Base-by-base conservation (phyloP, 1,139 yeast species). In the Candida glucosophila region DNA sequence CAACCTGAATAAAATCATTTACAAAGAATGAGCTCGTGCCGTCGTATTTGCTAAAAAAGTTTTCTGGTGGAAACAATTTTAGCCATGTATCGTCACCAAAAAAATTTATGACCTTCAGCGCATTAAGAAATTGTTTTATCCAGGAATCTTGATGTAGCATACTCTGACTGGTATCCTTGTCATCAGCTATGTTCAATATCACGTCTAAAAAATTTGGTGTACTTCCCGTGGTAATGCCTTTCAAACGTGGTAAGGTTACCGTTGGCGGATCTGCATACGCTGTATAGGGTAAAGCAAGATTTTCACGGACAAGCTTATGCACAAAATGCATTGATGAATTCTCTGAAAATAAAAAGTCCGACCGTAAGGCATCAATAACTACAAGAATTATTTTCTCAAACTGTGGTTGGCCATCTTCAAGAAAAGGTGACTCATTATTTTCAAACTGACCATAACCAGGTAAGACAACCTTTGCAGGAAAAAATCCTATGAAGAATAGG, bases 11-110 rank as follows among this genome's bases (percentile, higher is more conserved):
- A 47, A 81, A 90, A 44, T 92, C 97, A 33, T 92, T 77, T 1
- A 92, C 98, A 47, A 82, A 90, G 46, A 90, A 92, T 25, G 96
- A 83, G 25, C 82, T 77, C 0, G 98, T 90, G 2, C 98, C 98
- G 25, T 90, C 98, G 13, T 50, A 55, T 29, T 67, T 61, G 15
- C 62, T 60, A 44, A 90, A 88, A 37, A 65, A 64, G 12, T 44
- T 44, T 4, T 54, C 58, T 0, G 90, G 90, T 1, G 66, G 66
- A 40, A 86, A 92, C 24, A 90, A 62, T 45, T 86, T 88, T 37
- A 88, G 55, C 99, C 98, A 92, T 1, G 98, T 90, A 47, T 90
- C 98, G 50, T 90, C 98, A 14, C 99, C 99, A 56, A 72, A 90
- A 69, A 90, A 85, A 43, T 85, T 78, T 20, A 90, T 58, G 1